These are phyloP conservation scores for Ganoderma resinaceum DNA, from an alignment of 1,284 basidiomycete genomes.

Conservation along the genomic window DNA sequence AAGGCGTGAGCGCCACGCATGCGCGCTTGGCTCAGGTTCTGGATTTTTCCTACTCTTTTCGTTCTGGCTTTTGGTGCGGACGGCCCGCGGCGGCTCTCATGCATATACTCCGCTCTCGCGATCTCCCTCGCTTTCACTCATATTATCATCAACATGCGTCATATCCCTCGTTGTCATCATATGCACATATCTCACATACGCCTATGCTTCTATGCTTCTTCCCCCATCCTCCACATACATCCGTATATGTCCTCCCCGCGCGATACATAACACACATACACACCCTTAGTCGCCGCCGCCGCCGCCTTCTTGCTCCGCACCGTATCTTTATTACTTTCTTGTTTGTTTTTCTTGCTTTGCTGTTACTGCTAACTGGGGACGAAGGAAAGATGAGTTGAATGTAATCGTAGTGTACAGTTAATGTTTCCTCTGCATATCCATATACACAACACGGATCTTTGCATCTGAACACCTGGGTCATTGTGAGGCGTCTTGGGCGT, in stretches of 20 bases:
- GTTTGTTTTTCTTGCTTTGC: conserved; percentile 3
- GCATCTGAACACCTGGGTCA: not conserved
- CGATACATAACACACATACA: not conserved
- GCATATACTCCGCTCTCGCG: conserved; percentile 5
- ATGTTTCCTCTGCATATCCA: not conserved
- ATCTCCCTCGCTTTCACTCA: not conserved
- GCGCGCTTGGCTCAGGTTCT: not conserved
- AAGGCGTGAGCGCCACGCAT: conserved; percentile 7
- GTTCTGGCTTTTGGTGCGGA: conserved; percentile 5
- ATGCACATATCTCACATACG: not conserved
- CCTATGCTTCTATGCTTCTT: conserved; percentile 4
- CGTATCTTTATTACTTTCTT: conserved; percentile 29
- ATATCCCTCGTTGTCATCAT: not conserved
- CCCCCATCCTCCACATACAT: conserved; percentile 1
- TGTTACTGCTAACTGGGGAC: not conserved
- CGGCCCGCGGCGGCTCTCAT: conserved; percentile 8
- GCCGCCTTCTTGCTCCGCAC: conserved; percentile 11
- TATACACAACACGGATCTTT: not conserved
- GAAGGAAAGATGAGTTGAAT: not conserved
- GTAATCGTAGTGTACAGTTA: conserved; percentile 3
- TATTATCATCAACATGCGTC: conserved; percentile 2
- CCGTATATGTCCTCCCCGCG: not conserved
- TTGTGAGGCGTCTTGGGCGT: no score
- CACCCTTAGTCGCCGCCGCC: not conserved
- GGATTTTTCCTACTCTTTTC: not conserved